Percentiles rank a stretch among this genome's conserved stretches.
Evolutionary conservation across 495 filamentous ascomycete species (phyloP).

Genomic region (Penicillium soppii): DNA sequence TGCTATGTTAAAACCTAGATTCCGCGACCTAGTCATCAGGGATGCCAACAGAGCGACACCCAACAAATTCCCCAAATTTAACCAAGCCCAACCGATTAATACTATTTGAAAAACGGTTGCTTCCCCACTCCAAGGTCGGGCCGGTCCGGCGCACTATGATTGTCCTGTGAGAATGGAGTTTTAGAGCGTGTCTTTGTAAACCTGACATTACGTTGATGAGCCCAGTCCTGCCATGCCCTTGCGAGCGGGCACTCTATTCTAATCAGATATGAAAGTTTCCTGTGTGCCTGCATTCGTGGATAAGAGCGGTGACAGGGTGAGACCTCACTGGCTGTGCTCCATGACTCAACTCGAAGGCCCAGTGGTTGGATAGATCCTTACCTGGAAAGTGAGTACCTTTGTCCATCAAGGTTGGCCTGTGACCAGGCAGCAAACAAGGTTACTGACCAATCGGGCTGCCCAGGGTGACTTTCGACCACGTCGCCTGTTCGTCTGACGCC

Average conservation of each 20-base stretch:
- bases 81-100: background rate
- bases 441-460: slow-evolving; percentile 15
- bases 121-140: slow-evolving; percentile 5
- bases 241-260: slow-evolving; percentile 10
- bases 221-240: slow-evolving; percentile 8
- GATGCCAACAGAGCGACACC: no score
- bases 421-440: slow-evolving; percentile 16
- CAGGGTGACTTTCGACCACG: slow-evolving; percentile 13
- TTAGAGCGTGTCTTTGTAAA: slow-evolving; percentile 8
- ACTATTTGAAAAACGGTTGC: background rate
- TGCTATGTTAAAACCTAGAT: background rate
- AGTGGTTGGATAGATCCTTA: slow-evolving; percentile 14
- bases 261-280: slow-evolving; percentile 8
- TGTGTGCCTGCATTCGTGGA: slow-evolving; percentile 13
- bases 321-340: slow-evolving; percentile 4
- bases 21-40: no score
- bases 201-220: slow-evolving; percentile 12
- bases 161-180: background rate
- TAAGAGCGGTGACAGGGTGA: slow-evolving; percentile 10
- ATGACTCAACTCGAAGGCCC: slow-evolving; percentile 11
- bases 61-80: background rate
- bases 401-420: slow-evolving; percentile 15
- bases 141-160: slow-evolving; percentile 1
- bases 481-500: slow-evolving; percentile 10
- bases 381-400: slow-evolving; percentile 12